These are phyloP conservation scores for Rhododendron mucronatum DNA, from an alignment of 148 eudicot genomes.

Conservation along the genomic window DNA sequence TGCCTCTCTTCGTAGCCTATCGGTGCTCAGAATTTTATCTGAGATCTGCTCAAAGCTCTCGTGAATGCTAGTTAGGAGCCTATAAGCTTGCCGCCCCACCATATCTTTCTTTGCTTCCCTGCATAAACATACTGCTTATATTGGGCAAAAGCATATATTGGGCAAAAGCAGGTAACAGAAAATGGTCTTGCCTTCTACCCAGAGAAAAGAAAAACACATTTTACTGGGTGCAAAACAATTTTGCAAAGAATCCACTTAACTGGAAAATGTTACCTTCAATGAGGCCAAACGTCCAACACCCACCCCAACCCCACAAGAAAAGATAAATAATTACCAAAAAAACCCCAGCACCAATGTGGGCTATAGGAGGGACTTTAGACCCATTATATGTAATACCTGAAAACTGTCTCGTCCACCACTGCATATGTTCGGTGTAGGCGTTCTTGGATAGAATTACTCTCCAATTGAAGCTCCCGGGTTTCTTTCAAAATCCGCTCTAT, in stretches of 20 bases:
- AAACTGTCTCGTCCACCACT: conserved; percentile 54
- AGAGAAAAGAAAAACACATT: neutral
- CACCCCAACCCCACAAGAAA: neutral
- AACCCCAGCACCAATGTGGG: neutral
- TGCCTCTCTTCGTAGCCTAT: conserved; percentile 49
- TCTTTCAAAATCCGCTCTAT: conserved; percentile 60
- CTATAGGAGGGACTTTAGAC: neutral
- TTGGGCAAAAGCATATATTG: conserved; percentile 1
- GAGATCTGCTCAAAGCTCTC: conserved; percentile 59
- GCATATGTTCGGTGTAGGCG: conserved; percentile 70
- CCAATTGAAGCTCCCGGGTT: conserved; percentile 67
- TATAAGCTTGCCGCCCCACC: conserved; percentile 50
- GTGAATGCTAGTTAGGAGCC: conserved; percentile 50
- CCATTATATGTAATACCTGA: conserved; percentile 31
- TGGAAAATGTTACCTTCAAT: neutral
- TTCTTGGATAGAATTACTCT: conserved; percentile 68
- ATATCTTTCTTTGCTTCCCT: conserved; percentile 69
- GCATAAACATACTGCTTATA: conserved; percentile 10
- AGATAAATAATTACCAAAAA: neutral
- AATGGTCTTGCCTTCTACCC: neutral
- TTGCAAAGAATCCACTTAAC: neutral
- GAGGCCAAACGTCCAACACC: neutral
- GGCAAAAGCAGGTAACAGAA: neutral
- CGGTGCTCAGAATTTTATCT: conserved; percentile 47
- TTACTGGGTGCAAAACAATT: neutral